A percentile compares a stretch with the other conserved stretches of the same genome.
These are phyloP conservation scores for Pseudocercospora vitis DNA, from an alignment of 2,329 filamentous ascomycete genomes.

Conservation along the genomic window DNA sequence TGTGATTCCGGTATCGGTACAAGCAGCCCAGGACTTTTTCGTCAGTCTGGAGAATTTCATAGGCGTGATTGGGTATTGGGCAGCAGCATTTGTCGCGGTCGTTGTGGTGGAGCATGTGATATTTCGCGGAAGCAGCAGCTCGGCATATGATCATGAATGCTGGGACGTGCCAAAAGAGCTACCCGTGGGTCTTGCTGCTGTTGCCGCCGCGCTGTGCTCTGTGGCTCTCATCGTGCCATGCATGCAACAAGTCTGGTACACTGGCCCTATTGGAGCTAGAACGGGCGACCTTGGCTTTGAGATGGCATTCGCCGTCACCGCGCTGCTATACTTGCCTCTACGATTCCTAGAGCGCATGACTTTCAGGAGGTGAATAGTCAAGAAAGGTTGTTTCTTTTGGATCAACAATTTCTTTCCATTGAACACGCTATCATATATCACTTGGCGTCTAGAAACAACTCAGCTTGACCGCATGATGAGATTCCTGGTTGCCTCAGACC, in stretches of 20 bases:
- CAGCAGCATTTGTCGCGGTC: constrained; percentile 46
- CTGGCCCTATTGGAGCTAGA: constrained; percentile 36
- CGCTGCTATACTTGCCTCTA: constrained; percentile 48
- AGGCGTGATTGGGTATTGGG: constrained; percentile 51
- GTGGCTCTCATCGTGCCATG: constrained; percentile 30
- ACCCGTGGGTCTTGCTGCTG: constrained; percentile 45
- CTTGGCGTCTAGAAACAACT: neutral
- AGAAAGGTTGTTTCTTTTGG: neutral
- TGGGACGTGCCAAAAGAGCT: constrained; percentile 44
- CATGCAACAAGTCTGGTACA: constrained; percentile 35
- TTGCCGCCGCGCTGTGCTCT: constrained; percentile 25
- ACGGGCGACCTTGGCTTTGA: constrained; percentile 68
- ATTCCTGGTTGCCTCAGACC: constrained; percentile 8
- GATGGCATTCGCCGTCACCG: constrained; percentile 55
- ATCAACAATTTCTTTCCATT: too few relatives aligned
- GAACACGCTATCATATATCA: too few relatives aligned
- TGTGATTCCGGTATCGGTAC: constrained; percentile 47
- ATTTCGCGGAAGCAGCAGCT: constrained; percentile 40
- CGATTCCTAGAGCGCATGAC: constrained; percentile 41
- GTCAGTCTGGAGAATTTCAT: constrained; percentile 48
- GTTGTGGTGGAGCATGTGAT: constrained; percentile 44
- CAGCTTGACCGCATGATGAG: neutral
- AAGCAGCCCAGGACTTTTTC: constrained; percentile 46
- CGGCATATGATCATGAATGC: constrained; percentile 42
- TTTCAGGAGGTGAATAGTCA: constrained; percentile 23